Evolutionary conservation across 2,329 filamentous ascomycete species (phyloP).

Genomic region (Colletotrichum tabaci): DNA sequence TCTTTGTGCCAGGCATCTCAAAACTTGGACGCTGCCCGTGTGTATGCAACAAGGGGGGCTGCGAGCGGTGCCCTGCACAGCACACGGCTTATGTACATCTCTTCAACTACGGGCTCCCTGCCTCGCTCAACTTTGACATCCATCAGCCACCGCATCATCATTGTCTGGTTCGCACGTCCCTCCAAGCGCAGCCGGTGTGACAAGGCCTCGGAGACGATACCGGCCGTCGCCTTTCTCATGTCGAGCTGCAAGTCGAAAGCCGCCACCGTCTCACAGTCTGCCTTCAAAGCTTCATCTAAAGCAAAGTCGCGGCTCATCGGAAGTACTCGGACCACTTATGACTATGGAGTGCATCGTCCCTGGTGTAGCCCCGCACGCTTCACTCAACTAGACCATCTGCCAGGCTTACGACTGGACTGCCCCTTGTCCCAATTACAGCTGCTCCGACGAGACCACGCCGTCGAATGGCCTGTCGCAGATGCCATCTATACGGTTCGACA

Average conservation of each 20-base stretch:
- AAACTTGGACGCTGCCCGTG: slow-evolving; percentile 16
- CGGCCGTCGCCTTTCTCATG: background rate
- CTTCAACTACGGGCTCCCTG: slow-evolving; percentile 7
- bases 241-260: slow-evolving; percentile 16
- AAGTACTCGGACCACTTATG: background rate
- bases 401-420: background rate
- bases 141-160: slow-evolving; percentile 15
- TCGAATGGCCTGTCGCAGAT: background rate
- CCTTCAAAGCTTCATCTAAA: slow-evolving; percentile 16
- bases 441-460: background rate
- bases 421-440: background rate
- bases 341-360: background rate
- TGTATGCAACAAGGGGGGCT: slow-evolving; percentile 8
- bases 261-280: slow-evolving; percentile 16
- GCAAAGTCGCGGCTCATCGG: background rate
- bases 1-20: background rate
- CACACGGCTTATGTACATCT: background rate
- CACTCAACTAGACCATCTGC: background rate
- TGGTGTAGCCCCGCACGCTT: background rate
- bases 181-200: slow-evolving; percentile 11
- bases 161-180: slow-evolving; percentile 26
- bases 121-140: slow-evolving; percentile 11
- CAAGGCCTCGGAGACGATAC: background rate
- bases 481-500: background rate
- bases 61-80: slow-evolving; percentile 5